Base-by-base conservation (phyloP, 306 rosid genomes). In the Vigna radiata region DNA sequence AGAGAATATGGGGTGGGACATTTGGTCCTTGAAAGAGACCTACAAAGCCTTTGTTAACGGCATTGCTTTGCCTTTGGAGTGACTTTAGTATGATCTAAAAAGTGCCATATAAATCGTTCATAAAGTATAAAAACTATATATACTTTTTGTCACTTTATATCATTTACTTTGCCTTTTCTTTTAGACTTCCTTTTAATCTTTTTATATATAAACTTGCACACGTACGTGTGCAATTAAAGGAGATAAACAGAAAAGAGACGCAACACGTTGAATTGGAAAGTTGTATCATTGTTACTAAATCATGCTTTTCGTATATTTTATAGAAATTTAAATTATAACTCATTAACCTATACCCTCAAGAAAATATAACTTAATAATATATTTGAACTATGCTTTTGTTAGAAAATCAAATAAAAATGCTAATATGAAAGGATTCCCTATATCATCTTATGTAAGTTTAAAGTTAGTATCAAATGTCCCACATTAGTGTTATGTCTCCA, bases 11-110 rank as follows among this genome's bases (percentile, higher is more conserved):
- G 43, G 59, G 76, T 68, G 84, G 80, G 80, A 16, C 58, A 60
- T 75, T 25, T 23, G 70, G 70, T 5, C 17, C 18, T 12, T 48
- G 72, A 81, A 67, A 81, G 72, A 31, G 84, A 81, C 72, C 49
- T 15, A 49, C 63, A 49, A 59, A 68, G 31, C 76, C 77, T 52
- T 59, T 68, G 66, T 67, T 66, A 73, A 80, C 70, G 84, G 79
- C 84, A 65, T 55, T 14, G 47, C 61, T 66, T 73, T 37, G 59
- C 6, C 41, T 73, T 73, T 68, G 5, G 31, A 7, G 43, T 43
- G 65, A 72, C 73, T 27, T 72, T 67, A 41, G 25, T 27, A 31
- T 3, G 11, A 43, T 66, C 71, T 61, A 11, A 9, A 66, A 66
- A 66, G 53, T 9, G 4, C 33, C 10, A 31, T 11, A 50, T 70